Evolutionary conservation across 2,329 filamentous ascomycete species (phyloP).

Genomic region (Paramyrothecium roridum): DNA sequence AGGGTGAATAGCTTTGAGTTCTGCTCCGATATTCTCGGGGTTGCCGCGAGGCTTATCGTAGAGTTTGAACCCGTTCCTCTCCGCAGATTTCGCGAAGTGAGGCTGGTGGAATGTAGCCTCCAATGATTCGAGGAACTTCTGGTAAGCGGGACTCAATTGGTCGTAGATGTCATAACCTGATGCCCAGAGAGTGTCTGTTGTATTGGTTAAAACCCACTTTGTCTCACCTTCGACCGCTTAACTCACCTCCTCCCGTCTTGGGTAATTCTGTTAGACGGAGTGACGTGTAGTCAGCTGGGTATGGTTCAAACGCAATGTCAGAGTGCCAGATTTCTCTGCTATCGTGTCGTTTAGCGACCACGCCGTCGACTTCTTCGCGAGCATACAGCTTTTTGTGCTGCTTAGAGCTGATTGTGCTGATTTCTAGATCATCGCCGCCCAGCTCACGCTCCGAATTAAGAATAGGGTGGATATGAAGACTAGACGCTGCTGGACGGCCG

Average conservation of each 20-base stretch:
- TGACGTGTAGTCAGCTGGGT: conserved; percentile 61
- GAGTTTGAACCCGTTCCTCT: conserved; percentile 38
- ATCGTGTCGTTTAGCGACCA: conserved; percentile 12
- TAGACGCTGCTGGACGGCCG: conserved; percentile 52
- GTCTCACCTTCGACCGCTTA: neutral
- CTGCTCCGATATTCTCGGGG: conserved; percentile 46
- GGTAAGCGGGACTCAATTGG: conserved; percentile 53
- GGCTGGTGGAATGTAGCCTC: conserved; percentile 53
- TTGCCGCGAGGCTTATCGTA: conserved; percentile 43
- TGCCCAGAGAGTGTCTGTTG: conserved; percentile 60
- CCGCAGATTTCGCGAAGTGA: conserved; percentile 45
- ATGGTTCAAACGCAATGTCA: conserved; percentile 63
- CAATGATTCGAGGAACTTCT: conserved; percentile 55
- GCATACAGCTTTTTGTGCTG: conserved; percentile 49
- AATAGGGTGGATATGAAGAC: conserved; percentile 59
- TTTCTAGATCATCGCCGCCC: conserved; percentile 55
- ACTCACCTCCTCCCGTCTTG: conserved; percentile 45
- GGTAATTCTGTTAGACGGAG: conserved; percentile 53
- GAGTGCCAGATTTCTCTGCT: conserved; percentile 46
- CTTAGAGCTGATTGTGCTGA: conserved; percentile 58
- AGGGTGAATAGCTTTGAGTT: conserved; percentile 48
- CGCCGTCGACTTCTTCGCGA: conserved; percentile 27
- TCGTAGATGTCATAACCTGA: conserved; percentile 67
- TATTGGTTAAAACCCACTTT: neutral
- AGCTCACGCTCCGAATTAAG: conserved; percentile 49